A percentile compares a stretch with the other conserved stretches of the same genome.
Evolutionary conservation across 1,284 basidiomycete species (phyloP).

Genomic region (Exobasidium rhododendri): DNA sequence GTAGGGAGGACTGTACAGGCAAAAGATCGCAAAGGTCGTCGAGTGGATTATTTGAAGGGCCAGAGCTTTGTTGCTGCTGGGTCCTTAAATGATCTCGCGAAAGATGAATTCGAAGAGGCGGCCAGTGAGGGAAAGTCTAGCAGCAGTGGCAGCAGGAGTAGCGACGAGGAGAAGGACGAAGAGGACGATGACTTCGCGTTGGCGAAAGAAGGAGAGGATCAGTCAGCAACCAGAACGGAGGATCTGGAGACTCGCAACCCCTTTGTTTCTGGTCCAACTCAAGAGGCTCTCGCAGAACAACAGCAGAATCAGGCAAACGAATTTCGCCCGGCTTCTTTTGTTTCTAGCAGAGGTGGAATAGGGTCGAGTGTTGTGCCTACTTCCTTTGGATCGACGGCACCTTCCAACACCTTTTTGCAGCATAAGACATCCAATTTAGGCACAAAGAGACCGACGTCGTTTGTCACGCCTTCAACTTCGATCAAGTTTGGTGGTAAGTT

Average conservation of each 20-base stretch:
- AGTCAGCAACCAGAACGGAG: too few relatives aligned
- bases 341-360: slow-evolving; percentile 16
- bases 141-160: too few relatives aligned
- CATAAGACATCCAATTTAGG: not conserved
- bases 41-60: slow-evolving; percentile 21
- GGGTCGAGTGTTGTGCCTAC: slow-evolving; percentile 4
- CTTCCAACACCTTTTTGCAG: slow-evolving; percentile 24
- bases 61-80: slow-evolving; percentile 20
- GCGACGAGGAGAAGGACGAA: too few relatives aligned
- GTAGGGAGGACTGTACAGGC: slow-evolving; percentile 21
- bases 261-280: not conserved
- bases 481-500: slow-evolving; percentile 37
- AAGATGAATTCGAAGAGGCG: slow-evolving; percentile 1
- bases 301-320: not conserved
- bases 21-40: slow-evolving; percentile 17
- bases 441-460: not conserved
- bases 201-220: slow-evolving; percentile 11
- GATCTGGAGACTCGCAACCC: not conserved
- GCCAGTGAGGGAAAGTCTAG: not conserved
- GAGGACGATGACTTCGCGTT: slow-evolving; percentile 8
- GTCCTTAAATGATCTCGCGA: not conserved
- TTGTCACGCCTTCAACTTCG: slow-evolving; percentile 24
- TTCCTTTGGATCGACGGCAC: slow-evolving; percentile 8
- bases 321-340: slow-evolving; percentile 7
- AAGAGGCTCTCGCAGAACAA: slow-evolving; percentile 9